phyloP scores from a whole-genome alignment of 139 green algal genomes.

The Edaphochlamys debaryana region DNA sequence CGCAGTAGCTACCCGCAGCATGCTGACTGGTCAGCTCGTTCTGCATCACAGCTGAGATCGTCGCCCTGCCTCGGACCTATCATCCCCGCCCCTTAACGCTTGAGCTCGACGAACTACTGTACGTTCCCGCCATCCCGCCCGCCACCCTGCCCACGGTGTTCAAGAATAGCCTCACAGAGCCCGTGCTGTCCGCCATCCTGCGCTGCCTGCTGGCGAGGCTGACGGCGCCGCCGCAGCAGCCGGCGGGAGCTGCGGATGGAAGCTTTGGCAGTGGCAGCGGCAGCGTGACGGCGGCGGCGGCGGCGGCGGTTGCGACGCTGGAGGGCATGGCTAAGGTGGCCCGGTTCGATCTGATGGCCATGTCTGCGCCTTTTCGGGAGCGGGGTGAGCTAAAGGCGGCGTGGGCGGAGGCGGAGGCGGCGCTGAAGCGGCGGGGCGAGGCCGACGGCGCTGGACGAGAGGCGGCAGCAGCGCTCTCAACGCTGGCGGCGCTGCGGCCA shows the following conservation, averaged over 20 bases:
- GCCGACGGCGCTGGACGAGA: background rate
- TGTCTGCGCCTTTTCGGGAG: slow-evolving; percentile 46
- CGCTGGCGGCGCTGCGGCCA: slow-evolving; percentile 18
- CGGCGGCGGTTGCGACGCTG: background rate
- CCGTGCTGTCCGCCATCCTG: slow-evolving; percentile 50
- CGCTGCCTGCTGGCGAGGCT: slow-evolving; percentile 27
- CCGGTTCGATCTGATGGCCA: slow-evolving; percentile 57
- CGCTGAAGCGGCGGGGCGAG: too few relatives aligned
- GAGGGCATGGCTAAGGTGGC: background rate
- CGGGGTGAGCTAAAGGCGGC: slow-evolving; percentile 34
- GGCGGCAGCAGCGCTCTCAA: background rate
- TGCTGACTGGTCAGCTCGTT: too few relatives aligned
- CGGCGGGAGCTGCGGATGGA: background rate
- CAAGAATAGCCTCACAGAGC: slow-evolving; percentile 66
- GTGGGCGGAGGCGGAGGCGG: slow-evolving; percentile 38
- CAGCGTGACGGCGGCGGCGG: background rate
- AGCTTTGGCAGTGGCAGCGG: background rate
- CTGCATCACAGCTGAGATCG: too few relatives aligned
- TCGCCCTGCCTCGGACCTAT: too few relatives aligned
- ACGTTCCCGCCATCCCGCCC: slow-evolving; percentile 63
- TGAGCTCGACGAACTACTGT: too few relatives aligned
- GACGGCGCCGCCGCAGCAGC: background rate
- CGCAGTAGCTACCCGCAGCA: too few relatives aligned
- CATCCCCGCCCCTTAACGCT: too few relatives aligned
- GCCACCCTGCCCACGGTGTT: slow-evolving; percentile 67